Conservation (phyloP, 2,329 filamentous ascomycete species). For the Pseudodiploospora longispora region DNA sequence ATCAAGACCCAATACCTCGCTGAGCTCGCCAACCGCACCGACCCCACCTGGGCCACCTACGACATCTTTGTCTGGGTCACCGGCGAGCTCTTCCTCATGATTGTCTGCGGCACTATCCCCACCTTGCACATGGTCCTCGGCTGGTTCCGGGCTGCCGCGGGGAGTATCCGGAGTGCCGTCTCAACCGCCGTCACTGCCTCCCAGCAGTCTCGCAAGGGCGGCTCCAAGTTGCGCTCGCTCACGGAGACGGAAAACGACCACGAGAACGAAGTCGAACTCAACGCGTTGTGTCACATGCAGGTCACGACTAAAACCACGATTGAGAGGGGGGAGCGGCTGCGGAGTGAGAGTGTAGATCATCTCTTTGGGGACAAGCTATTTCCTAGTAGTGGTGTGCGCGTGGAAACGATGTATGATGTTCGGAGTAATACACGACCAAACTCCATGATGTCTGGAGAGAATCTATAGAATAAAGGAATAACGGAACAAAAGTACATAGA, state of each 20-base stretch:
- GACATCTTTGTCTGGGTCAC: constrained; percentile 16
- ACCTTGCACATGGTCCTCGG: constrained; percentile 11
- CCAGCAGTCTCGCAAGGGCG: constrained; percentile 1
- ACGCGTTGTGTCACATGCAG: constrained; percentile 8
- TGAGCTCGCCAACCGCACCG: constrained; percentile 13
- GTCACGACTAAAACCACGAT: constrained; percentile 12
- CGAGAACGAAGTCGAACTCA: constrained; percentile 8
- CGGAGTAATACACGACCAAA: constrained; percentile 9
- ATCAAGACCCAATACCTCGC: constrained; percentile 17
- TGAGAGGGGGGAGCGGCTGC: constrained; percentile 1
- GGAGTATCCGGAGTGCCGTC: constrained; percentile 1
- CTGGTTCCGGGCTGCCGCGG: constrained; percentile 6
- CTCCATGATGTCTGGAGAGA: constrained; percentile 1
- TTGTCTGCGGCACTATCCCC: constrained; percentile 14
- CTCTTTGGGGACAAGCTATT: constrained; percentile 8
- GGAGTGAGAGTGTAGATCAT: constrained; percentile 6
- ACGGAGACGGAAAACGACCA: constrained; percentile 3
- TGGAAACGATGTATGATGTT: constrained; percentile 12
- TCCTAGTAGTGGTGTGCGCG: constrained; percentile 6
- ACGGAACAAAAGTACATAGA: too few relatives aligned
- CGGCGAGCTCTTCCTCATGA: constrained; percentile 16
- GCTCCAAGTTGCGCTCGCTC: constrained; percentile 2
- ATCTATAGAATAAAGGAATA: not conserved
- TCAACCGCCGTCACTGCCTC: not conserved
- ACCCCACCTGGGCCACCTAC: constrained; percentile 15